Conservation (phyloP, 2,329 filamentous ascomycete species). For the Basipetospora chlamydospora region DNA sequence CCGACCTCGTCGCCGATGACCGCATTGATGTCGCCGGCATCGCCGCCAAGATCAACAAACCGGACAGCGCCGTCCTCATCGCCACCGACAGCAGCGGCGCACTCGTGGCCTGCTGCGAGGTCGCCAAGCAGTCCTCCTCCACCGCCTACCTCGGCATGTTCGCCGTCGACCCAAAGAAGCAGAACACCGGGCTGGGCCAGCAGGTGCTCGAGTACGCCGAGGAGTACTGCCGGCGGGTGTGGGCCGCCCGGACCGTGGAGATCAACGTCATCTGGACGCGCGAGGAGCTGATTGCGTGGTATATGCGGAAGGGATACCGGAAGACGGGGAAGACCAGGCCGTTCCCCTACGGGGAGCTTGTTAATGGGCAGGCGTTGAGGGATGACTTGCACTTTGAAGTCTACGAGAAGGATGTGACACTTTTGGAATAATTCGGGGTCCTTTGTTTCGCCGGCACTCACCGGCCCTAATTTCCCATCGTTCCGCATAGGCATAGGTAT, state of each 20-base stretch:
- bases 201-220: conserved; percentile 26
- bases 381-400: conserved; percentile 29
- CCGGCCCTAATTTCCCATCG: too few relatives aligned
- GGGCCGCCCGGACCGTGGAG: conserved; percentile 21
- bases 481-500: too few relatives aligned
- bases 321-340: conserved; percentile 22
- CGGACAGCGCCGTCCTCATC: conserved; percentile 21
- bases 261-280: conserved; percentile 29
- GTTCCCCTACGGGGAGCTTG: conserved; percentile 26
- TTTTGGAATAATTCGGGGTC: too few relatives aligned
- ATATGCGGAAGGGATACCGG: conserved; percentile 26
- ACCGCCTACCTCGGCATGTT: conserved; percentile 32
- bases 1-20: conserved; percentile 25
- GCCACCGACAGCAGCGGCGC: conserved; percentile 15
- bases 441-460: too few relatives aligned
- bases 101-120: conserved; percentile 29
- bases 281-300: conserved; percentile 30
- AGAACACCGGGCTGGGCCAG: conserved; percentile 28
- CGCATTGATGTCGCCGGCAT: conserved; percentile 25
- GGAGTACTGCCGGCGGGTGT: conserved; percentile 17
- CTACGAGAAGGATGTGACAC: conserved; percentile 22
- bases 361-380: conserved; percentile 20
- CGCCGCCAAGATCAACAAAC: conserved; percentile 23
- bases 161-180: conserved; percentile 26
- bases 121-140: conserved; percentile 15